Base-by-base conservation (phyloP, 352 stramenopile species). In the Globisporangium emineosum region DNA sequence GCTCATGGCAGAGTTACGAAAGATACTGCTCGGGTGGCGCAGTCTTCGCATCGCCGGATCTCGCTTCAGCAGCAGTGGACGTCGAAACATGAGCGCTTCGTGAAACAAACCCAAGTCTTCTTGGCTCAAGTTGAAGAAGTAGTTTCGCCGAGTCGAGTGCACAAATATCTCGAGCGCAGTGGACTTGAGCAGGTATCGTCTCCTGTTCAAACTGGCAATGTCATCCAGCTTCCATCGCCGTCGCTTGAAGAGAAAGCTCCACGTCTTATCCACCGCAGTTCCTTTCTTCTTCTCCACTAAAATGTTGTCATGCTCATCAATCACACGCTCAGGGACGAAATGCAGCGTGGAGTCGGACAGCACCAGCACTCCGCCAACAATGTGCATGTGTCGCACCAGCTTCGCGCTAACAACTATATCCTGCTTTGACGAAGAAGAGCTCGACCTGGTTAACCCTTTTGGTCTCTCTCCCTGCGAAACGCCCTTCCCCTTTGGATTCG, bases 151-250 rank as follows among this genome's bases (percentile, higher is more conserved):
- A 10, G 73, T 91, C 15, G 82, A 93, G n/a, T 78, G 73, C 60
- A 94, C 81, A 66, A 93, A 94, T 54, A 94, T 67, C 64, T 96
- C 87, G 43, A 96, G 62, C 1, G 87, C 87, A 8, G 80, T 93
- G 0, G 83, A 75, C 52, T 93, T 93, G 35, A 96, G 72, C 57
- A 96, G 67, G 62, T 92, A 96, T n/a, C 87, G 79, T 12, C 87
- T 72, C 17, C 87, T 73, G 66, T 93, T 82, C 25, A 96, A 43
- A 17, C 75, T 86, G 7, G 57, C 62, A 54, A 94, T 87, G 57
- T 96, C 83, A 55, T 94, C 83, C 43, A 93, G 75, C 51, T 70
- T 77, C 79, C 85, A 91, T 19, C 72, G 75, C 0, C 82, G 79
- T 17, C 79, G 71, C 59, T 90, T 91, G 53, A 94, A 92, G 21